Percentiles rank a stretch among this genome's conserved stretches.
Conservation (phyloP, 2,329 filamentous ascomycete species). For the Hymenoscyphus repandus region DNA sequence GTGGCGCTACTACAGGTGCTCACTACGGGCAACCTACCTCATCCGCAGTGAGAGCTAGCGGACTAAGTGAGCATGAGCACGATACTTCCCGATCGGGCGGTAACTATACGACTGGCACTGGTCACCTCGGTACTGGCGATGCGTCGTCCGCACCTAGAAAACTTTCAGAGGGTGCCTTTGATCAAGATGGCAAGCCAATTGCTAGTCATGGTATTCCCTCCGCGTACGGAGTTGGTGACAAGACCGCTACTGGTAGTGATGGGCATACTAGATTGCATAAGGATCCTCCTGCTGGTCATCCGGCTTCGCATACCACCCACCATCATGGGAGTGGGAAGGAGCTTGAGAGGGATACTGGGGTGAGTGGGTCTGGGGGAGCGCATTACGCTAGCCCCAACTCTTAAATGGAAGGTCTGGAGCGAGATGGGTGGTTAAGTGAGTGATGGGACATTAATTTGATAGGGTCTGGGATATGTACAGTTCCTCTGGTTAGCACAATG, state of each 20-base stretch:
- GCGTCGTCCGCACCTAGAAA: neutral
- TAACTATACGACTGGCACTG: neutral
- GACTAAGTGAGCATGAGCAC: neutral
- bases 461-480: no score
- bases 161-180: neutral
- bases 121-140: neutral
- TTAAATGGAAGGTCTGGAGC: no score
- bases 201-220: neutral
- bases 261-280: conserved; percentile 23
- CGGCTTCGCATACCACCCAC: conserved; percentile 12
- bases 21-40: no score
- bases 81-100: neutral
- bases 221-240: neutral
- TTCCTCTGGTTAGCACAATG: no score
- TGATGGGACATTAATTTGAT: no score
- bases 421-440: no score
- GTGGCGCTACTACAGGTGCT: no score
- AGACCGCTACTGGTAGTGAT: neutral
- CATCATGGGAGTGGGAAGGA: no score
- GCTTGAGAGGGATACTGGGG: no score
- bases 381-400: no score
- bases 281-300: conserved; percentile 22
- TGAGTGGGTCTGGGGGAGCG: no score
- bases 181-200: conserved; percentile 1
- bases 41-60: neutral